These are phyloP conservation scores for Wickerhamomyces bisporus DNA, from an alignment of 805 yeast species.

Conservation along the genomic window DNA sequence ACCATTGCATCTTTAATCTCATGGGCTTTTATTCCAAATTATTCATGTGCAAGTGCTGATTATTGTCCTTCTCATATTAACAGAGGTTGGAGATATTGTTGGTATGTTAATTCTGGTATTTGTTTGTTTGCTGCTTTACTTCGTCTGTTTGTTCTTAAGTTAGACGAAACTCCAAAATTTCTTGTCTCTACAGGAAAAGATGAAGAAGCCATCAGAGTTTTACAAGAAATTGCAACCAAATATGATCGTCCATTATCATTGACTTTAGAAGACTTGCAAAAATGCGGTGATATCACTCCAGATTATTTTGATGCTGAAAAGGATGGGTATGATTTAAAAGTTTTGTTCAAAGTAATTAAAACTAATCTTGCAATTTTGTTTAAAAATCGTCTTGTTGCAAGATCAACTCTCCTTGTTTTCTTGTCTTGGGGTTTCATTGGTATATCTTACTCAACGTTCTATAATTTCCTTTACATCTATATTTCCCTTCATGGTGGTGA, in stretches of 20 bases:
- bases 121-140: conserved; percentile 42
- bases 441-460: conserved; percentile 46
- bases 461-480: conserved; percentile 47
- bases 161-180: conserved; percentile 51
- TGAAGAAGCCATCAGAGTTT: conserved; percentile 39
- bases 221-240: conserved; percentile 41
- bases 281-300: conserved; percentile 36
- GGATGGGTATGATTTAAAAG: conserved; percentile 15
- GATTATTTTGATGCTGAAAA: conserved; percentile 20
- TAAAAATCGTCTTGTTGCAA: conserved; percentile 33
- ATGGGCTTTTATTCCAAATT: conserved; percentile 48
- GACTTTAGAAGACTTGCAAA: conserved; percentile 41
- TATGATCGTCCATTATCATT: conserved; percentile 36
- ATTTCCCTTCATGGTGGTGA: conserved; percentile 45
- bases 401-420: conserved; percentile 37
- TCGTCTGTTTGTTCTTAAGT: conserved; percentile 36
- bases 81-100: conserved; percentile 56
- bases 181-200: conserved; percentile 45
- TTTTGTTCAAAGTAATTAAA: conserved; percentile 21
- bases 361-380: conserved; percentile 40
- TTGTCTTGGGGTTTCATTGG: conserved; percentile 53
- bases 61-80: conserved; percentile 41
- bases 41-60: conserved; percentile 37
- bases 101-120: conserved; percentile 48
- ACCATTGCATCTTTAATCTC: conserved; percentile 43